Conservation (phyloP, 306 rosid genomes). For the Benincasa hispida region DNA sequence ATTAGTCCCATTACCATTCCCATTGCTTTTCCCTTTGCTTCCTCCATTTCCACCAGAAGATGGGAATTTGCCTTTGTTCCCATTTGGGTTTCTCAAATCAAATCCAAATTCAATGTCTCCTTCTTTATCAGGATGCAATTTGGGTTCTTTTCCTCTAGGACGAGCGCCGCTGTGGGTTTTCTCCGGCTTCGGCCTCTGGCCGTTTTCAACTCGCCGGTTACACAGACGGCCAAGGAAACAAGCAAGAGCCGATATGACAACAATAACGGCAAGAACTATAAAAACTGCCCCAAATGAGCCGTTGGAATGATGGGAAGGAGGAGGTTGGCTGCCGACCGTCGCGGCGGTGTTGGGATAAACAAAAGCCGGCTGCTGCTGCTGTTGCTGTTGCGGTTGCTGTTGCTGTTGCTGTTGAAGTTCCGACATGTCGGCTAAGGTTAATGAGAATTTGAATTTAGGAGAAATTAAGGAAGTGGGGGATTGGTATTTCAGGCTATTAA, state of each 20-base stretch:
- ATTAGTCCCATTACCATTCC: not conserved
- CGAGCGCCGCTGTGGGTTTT: constrained; percentile 16
- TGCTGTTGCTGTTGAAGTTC: constrained; percentile 29
- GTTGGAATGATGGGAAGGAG: constrained; percentile 52
- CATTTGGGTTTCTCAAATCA: constrained; percentile 32
- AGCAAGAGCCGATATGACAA: constrained; percentile 54
- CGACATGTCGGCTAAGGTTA: constrained; percentile 17
- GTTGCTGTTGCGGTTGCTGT: constrained; percentile 22
- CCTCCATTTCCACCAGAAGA: constrained; percentile 11
- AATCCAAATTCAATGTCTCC: constrained; percentile 36
- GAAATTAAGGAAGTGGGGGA: not conserved
- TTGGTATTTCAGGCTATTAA: not conserved
- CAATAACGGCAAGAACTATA: constrained; percentile 61
- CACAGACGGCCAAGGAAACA: constrained; percentile 76
- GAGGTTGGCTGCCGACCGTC: constrained; percentile 7
- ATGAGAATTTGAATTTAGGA: not conserved
- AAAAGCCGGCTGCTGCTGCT: constrained; percentile 39
- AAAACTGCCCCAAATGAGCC: constrained; percentile 86
- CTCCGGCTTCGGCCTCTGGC: constrained; percentile 24
- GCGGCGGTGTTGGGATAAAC: constrained; percentile 44
- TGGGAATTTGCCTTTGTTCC: constrained; percentile 15
- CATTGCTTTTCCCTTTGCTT: constrained; percentile 13
- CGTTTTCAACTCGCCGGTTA: constrained; percentile 24
- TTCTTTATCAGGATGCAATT: constrained; percentile 9
- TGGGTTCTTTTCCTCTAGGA: constrained; percentile 10